These are phyloP conservation scores for Vitellaria paradoxa DNA, from an alignment of 179 eudicot species.

Conservation along the genomic window DNA sequence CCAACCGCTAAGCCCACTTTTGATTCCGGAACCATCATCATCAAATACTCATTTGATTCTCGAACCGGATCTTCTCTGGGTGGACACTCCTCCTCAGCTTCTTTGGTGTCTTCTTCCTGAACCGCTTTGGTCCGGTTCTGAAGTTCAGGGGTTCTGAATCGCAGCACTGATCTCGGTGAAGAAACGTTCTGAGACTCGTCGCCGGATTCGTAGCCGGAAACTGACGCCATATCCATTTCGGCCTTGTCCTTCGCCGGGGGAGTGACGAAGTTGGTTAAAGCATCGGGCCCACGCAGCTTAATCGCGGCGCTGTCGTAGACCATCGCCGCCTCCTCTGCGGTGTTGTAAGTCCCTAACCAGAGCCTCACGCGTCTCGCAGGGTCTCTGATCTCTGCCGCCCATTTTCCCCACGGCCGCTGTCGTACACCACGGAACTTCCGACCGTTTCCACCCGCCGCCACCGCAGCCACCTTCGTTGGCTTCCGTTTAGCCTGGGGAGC, in stretches of 20 bases:
- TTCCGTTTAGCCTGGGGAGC: constrained; percentile 14
- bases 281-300: constrained; percentile 80
- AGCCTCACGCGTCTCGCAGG: constrained; percentile 57
- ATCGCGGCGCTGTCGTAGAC: constrained; percentile 92
- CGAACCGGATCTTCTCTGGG: too few relatives aligned
- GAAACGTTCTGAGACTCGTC: constrained; percentile 45
- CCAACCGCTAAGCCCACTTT: too few relatives aligned
- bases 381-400: constrained; percentile 97
- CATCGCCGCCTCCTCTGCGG: constrained; percentile 90
- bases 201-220: constrained; percentile 59
- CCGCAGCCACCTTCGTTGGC: constrained; percentile 12
- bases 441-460: constrained; percentile 14
- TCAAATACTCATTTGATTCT: too few relatives aligned
- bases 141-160: not conserved
- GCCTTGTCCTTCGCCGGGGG: constrained; percentile 28
- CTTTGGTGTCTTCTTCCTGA: not conserved
- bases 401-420: constrained; percentile 95
- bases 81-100: too few relatives aligned
- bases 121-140: not conserved
- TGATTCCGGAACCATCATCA: too few relatives aligned
- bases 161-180: not conserved
- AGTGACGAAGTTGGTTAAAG: constrained; percentile 61
- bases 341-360: constrained; percentile 88
- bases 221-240: constrained; percentile 27
- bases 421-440: constrained; percentile 78